Evolutionary conservation across 1,284 basidiomycete species (phyloP).

Genomic region (Ceratobasidium papillatum): DNA sequence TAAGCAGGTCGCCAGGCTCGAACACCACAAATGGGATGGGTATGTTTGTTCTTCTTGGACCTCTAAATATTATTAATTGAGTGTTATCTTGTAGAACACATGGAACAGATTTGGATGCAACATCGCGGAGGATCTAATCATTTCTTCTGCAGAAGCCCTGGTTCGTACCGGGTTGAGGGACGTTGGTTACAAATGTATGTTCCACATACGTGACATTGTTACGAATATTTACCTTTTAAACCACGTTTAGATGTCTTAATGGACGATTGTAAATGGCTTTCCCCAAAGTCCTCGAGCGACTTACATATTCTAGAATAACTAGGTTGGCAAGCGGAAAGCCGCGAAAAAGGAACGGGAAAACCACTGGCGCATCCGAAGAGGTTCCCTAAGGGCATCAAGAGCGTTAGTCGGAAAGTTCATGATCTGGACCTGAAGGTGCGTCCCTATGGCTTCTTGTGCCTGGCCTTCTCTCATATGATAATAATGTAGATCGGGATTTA

Average conservation of each 20-base stretch:
- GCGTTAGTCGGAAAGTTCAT: slow-evolving; percentile 55
- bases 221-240: background rate
- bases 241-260: slow-evolving; percentile 48
- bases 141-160: slow-evolving; percentile 45
- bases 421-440: slow-evolving; percentile 56
- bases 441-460: background rate
- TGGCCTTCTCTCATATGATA: background rate
- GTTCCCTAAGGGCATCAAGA: slow-evolving; percentile 60
- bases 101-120: slow-evolving; percentile 52
- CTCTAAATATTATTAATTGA: background rate
- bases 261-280: slow-evolving; percentile 48
- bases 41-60: background rate
- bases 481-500: slow-evolving; percentile 57
- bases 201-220: background rate
- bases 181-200: slow-evolving; percentile 47
- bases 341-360: slow-evolving; percentile 45
- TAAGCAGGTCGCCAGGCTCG: slow-evolving; percentile 25
- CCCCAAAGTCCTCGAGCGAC: background rate
- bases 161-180: slow-evolving; percentile 47
- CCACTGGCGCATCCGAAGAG: slow-evolving; percentile 53
- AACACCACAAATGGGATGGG: slow-evolving; percentile 45
- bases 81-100: slow-evolving; percentile 39
- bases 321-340: slow-evolving; percentile 53
- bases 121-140: slow-evolving; percentile 48
- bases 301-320: background rate